phyloP scores from a whole-genome alignment of 2,329 filamentous ascomycete species.

The Ophiocordyceps australis region DNA sequence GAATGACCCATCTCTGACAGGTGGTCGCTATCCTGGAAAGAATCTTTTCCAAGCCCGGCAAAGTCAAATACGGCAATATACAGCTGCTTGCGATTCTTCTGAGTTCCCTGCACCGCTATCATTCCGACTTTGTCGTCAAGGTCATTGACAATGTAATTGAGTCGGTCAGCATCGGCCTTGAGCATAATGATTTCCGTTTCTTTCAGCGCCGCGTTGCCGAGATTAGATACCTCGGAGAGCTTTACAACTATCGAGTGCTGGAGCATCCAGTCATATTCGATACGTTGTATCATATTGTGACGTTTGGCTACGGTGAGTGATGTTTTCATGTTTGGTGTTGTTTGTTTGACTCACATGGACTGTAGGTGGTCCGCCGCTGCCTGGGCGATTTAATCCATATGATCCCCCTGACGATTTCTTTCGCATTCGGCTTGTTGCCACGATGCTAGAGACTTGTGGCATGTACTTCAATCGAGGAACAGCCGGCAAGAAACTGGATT shows the following conservation, averaged over 20 bases:
- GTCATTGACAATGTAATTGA: constrained; percentile 87
- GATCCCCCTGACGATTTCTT: constrained; percentile 93
- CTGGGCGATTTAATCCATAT: constrained; percentile 57
- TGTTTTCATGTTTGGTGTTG: too few relatives aligned
- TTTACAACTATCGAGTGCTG: constrained; percentile 95
- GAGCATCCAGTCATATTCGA: constrained; percentile 94
- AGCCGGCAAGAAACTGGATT: constrained; percentile 93
- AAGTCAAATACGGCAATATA: constrained; percentile 95
- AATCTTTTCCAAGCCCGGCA: constrained; percentile 88
- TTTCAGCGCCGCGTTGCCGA: constrained; percentile 90
- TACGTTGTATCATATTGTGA: constrained; percentile 83
- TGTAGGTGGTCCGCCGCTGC: constrained; percentile 61
- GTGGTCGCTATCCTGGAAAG: constrained; percentile 68
- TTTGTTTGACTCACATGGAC: constrained; percentile 5
- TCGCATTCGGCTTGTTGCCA: constrained; percentile 77
- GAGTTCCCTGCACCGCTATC: constrained; percentile 77
- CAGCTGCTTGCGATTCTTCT: constrained; percentile 82
- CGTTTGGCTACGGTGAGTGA: constrained; percentile 61
- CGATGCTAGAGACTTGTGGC: constrained; percentile 83
- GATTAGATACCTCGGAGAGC: constrained; percentile 87
- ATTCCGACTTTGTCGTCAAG: constrained; percentile 77
- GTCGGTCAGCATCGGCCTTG: constrained; percentile 70
- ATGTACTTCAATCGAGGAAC: constrained; percentile 89
- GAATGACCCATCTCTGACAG: constrained; percentile 10
- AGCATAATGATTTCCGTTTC: constrained; percentile 94